Evolutionary conservation across 345 rosid genomes (phyloP), one percentile per base, ranked within the genome.

Genomic region (Eucalyptus albens): DNA sequence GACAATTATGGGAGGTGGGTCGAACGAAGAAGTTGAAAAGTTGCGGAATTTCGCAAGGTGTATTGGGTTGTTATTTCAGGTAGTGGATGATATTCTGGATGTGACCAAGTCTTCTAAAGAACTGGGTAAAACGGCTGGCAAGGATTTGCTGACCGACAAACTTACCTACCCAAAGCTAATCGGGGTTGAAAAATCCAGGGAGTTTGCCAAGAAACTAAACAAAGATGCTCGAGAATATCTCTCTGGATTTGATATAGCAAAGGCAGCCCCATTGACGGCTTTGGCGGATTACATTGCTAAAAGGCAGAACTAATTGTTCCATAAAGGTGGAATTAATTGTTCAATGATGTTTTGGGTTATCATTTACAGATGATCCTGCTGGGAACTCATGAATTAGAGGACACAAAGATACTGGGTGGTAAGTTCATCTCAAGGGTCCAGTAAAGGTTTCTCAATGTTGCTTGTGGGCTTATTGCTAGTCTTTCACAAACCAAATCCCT

Each of bases 81-180:
- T 92, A 12, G 94, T 93, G 65, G 94, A 93, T 89, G 94, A 93
- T 87, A 93, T 93, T 31, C 90, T 93, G 31, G 94, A 93, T 56
- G 93, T 93, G 60, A 93, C 94, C 15, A 93, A 90, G 91, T 91
- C 94, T 33, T 91, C 94, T 3, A 62, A 91, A 51, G 94, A 93
- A 62, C 88, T 93, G 89, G 94, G 94, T 59, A 93, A 93, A 89
- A 93, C 94, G 42, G 94, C 94, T 2, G 94, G 94, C 81, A 93
- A 93, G 87, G 94, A 93, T 69, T 86, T 93, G 90, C 91, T 91
- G 88, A 92, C 92, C 8, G 93, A 92, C 72, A 93, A 93, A 83
- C 90, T 85, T 26, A 93, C 94, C 11, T 93, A 92, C 69, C 94
- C 94, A 1, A 93, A 92, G 85, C 89, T 93, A 26, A 45, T 93